Evolutionary conservation across 352 stramenopile genomes (phyloP).

Genomic region (Globisporangium ultimum): DNA sequence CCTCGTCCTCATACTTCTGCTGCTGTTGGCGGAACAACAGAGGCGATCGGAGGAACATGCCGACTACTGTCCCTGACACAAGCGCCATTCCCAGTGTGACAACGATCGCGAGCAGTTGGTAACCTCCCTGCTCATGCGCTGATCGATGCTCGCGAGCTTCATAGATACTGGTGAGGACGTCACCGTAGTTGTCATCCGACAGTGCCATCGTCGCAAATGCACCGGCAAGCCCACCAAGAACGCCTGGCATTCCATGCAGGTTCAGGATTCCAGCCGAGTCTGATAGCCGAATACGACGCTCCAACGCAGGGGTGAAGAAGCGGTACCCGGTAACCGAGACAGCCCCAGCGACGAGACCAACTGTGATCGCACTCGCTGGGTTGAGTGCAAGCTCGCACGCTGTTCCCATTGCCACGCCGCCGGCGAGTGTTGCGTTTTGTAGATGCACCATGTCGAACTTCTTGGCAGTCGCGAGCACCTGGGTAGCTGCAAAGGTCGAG

Average conservation of each 20-base stretch:
- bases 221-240: constrained; percentile 56
- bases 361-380: constrained; percentile 44
- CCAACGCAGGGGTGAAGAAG: constrained; percentile 39
- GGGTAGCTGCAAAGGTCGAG: constrained; percentile 49
- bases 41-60: constrained; percentile 38
- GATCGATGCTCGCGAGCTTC: constrained; percentile 39
- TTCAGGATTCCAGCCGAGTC: constrained; percentile 71
- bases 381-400: constrained; percentile 69
- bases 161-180: constrained; percentile 44
- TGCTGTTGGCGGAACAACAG: constrained; percentile 61
- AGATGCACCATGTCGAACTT: constrained; percentile 86
- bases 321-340: constrained; percentile 45
- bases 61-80: constrained; percentile 25
- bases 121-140: constrained; percentile 39
- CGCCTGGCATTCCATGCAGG: constrained; percentile 73
- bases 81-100: constrained; percentile 40
- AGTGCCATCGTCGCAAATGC: constrained; percentile 49
- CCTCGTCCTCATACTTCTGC: constrained; percentile 59
- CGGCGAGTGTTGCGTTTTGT: constrained; percentile 81
- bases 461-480: constrained; percentile 39
- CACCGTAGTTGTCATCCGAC: constrained; percentile 48
- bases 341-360: constrained; percentile 49
- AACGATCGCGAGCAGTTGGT: constrained; percentile 56
- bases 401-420: constrained; percentile 77
- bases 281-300: constrained; percentile 36